A percentile compares a stretch with the other conserved stretches of the same genome.
These are phyloP conservation scores for Omphalotus olearius DNA, from an alignment of 1,284 basidiomycete genomes.

Conservation along the genomic window DNA sequence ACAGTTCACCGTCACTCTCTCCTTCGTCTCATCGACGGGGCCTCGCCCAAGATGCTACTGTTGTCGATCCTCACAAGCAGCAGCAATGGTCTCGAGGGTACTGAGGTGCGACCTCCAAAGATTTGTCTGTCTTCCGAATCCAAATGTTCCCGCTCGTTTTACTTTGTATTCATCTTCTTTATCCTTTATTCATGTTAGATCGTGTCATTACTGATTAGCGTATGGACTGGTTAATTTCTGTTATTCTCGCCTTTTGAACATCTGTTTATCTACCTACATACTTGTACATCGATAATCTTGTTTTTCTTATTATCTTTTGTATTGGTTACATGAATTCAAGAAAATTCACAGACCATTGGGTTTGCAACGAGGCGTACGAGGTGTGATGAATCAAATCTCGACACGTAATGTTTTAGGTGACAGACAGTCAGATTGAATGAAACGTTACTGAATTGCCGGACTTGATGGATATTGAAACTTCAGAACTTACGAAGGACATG, in stretches of 20 bases:
- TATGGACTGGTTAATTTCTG: conserved; percentile 11
- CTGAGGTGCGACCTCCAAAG: not conserved
- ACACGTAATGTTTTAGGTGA: no score
- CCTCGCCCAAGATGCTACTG: conserved; percentile 20
- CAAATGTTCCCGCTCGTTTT: not conserved
- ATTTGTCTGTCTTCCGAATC: not conserved
- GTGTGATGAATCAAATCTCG: no score
- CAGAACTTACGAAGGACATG: no score
- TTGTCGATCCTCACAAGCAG: conserved; percentile 29
- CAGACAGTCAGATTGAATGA: no score
- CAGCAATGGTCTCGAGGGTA: conserved; percentile 33
- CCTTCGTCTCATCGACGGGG: conserved; percentile 27
- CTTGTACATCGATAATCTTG: no score
- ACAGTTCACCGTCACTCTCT: conserved; percentile 22
- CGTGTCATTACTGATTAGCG: conserved; percentile 6
- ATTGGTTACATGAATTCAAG: no score
- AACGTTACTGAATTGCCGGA: no score
- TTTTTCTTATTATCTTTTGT: no score
- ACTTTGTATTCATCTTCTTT: conserved; percentile 6
- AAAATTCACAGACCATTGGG: no score
- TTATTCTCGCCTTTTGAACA: conserved; percentile 1
- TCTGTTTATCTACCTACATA: conserved; percentile 1
- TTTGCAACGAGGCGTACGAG: no score
- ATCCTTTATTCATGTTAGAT: conserved; percentile 4
- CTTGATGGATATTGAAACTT: no score